Base-by-base conservation (phyloP, 148 eudicot genomes). In the Camellia lanceoleosa region DNA sequence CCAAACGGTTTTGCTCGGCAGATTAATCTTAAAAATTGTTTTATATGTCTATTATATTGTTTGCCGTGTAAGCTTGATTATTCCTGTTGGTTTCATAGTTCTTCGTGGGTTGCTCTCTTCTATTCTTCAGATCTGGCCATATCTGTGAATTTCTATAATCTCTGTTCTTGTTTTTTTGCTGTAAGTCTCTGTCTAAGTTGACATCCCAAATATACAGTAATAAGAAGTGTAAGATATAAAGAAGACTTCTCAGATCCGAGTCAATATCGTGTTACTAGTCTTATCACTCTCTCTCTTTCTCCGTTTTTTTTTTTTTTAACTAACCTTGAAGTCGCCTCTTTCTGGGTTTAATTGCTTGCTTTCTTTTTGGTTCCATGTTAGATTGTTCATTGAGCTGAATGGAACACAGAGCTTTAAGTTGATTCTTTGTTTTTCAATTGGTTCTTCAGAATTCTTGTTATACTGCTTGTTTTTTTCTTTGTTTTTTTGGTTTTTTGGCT, bases 371-470 rank as follows among this genome's bases (percentile, higher is more conserved):
- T 61, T 5, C 13, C 16, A 5, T 46, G 30, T 44, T 47, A 70
- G n/a, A 16, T 46, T 46, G 73, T 70, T 11, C 38, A n/a, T 9
- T 43, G 73, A 47, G 55, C 30, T 0, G 30, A 69, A n/a, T 20
- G 23, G 11, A 69, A 18, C 54, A 30, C 38, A 30, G 0, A 30
- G 38, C 38, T 5, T 19, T 68, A n/a, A 68, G 43, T 44, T 68
- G 47, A 16, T 68, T 68, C 69, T 15, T 43, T 18, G 2, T 11
- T 68, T 42, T 68, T 43, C 52, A 43, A 68, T 68, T 43, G 52
- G n/a, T 68, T 68, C 20, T 69, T 69, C 73, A 69, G 15, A n/a
- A 14, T 44, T 69, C 30, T 46, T 69, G 5, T 71, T 71, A 13
- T 71, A 42, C 7, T 68, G 7, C 49, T 68, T 68, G 49, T 42